Conservation (phyloP, 202 grass and related monocot genomes). For the Bolboschoenoplectus hybrid region DNA sequence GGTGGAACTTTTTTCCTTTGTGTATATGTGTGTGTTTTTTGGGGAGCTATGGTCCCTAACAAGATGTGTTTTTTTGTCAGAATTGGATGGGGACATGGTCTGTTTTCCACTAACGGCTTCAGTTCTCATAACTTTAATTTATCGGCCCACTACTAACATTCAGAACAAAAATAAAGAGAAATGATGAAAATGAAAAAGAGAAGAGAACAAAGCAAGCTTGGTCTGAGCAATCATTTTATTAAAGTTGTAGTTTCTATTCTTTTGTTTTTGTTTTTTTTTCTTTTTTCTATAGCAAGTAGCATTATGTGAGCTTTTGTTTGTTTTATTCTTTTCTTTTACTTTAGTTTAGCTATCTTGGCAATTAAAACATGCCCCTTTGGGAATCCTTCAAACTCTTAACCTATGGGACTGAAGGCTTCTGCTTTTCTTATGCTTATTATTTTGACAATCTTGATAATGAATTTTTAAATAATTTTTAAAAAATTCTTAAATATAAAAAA, state of each 20-base stretch:
- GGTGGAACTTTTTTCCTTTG: not conserved
- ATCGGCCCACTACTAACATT: not conserved
- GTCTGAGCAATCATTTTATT: not conserved
- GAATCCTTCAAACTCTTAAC: not conserved
- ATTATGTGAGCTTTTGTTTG: not conserved
- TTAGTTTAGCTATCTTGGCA: not conserved
- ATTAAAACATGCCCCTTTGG: not conserved
- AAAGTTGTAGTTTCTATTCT: not conserved
- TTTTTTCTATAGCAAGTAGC: not conserved
- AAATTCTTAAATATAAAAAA: too few species aligned
- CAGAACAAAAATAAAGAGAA: not conserved
- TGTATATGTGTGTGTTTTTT: not conserved
- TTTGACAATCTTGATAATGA: too few species aligned
- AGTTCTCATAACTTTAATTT: not conserved
- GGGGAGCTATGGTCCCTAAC: not conserved
- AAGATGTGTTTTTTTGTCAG: not conserved
- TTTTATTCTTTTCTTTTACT: not conserved
- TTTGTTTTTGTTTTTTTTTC: not conserved
- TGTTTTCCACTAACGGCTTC: not conserved
- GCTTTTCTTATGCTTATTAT: not conserved
- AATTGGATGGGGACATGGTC: not conserved
- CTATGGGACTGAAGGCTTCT: not conserved
- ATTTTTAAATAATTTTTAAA: too few species aligned
- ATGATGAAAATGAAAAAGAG: not conserved
- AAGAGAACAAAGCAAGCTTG: not conserved